Percentiles rank a stretch among this genome's conserved stretches.
phyloP scores from a whole-genome alignment of 2,329 filamentous ascomycete species.

The Magnaporthales sp. region DNA sequence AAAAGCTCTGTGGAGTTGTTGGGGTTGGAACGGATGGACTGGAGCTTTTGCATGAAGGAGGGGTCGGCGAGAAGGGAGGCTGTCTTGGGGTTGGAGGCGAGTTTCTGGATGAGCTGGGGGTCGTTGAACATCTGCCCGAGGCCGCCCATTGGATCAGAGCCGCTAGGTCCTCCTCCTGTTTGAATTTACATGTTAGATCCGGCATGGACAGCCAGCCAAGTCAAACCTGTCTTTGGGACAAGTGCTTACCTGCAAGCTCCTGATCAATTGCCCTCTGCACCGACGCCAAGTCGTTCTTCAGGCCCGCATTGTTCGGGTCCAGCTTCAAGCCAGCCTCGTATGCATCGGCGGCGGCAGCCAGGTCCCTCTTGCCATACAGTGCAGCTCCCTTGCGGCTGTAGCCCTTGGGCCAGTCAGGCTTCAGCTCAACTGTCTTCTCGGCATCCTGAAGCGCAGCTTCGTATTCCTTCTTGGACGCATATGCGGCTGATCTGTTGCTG shows the following conservation, averaged over 20 bases:
- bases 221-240: background rate
- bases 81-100: slow-evolving; percentile 92
- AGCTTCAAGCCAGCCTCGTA: slow-evolving; percentile 93
- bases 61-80: slow-evolving; percentile 69
- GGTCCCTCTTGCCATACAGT: slow-evolving; percentile 77
- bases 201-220: background rate
- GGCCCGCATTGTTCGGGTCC: slow-evolving; percentile 83
- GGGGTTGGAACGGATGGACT: slow-evolving; percentile 73
- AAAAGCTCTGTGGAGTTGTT: slow-evolving; percentile 71
- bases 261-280: slow-evolving; percentile 83
- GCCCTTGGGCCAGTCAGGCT: slow-evolving; percentile 97
- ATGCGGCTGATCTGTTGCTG: slow-evolving; percentile 85
- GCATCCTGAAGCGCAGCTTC: slow-evolving; percentile 80
- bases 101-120: slow-evolving; percentile 80
- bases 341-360: slow-evolving; percentile 77
- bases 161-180: slow-evolving; percentile 16
- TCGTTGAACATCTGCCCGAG: slow-evolving; percentile 94
- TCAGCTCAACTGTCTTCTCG: slow-evolving; percentile 85
- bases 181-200: slow-evolving; percentile 16
- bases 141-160: slow-evolving; percentile 60
- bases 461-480: slow-evolving; percentile 87
- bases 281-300: slow-evolving; percentile 77
- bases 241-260: slow-evolving; percentile 36
- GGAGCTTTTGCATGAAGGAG: slow-evolving; percentile 83
- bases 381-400: slow-evolving; percentile 91